Base-by-base conservation (phyloP, 2,329 filamentous ascomycete species). In the Epichloe amarillans region DNA sequence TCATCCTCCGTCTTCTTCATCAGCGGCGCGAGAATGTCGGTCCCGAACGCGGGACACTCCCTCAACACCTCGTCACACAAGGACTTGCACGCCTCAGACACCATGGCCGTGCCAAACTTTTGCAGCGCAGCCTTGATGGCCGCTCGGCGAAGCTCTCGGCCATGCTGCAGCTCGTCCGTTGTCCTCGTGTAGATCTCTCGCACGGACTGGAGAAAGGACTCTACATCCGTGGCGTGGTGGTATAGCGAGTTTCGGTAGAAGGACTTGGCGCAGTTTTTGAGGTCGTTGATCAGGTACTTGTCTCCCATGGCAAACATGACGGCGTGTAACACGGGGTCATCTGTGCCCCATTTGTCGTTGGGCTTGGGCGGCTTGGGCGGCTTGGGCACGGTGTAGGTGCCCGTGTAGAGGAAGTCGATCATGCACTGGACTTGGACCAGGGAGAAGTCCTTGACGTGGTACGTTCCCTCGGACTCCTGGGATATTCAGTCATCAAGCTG, bases 1-100 rank as follows among this genome's bases (percentile, higher is more conserved):
- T 39, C 45, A 30, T 47, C 45, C 14, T 39, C 45, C 36, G n/a
- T 39, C 45, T 47, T 47, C 36, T 36, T 47, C 45, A 47, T 47
- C n/a, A 47, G 45, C 45, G 45, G 45, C 23, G 36, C 36, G 21
- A 47, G 45, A 17, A 47, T 39, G 23, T 47, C 45, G 36, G 45
- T 39, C 15, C 36, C 45, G 30, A 47, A 47, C 7, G 21, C 45
- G 19, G 45, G 45, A 2, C 36, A 47, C 15, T 26, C 21, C 12
- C 21, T 15, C 36, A 47, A 21, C n/a, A 47, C 45, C 5, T 39
- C 45, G 23, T 47, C 36, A 6, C 45, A 47, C 36, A 47, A 30
- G 7, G 8, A 14, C 36, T 11, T 39, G 45, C 36, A 47, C 45
- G n/a, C 19, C 5, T 39, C 23, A 0, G 36, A 47, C 21, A 47